Conservation (phyloP, 2,329 filamentous ascomycete species). For the Thelonectria rubi region DNA sequence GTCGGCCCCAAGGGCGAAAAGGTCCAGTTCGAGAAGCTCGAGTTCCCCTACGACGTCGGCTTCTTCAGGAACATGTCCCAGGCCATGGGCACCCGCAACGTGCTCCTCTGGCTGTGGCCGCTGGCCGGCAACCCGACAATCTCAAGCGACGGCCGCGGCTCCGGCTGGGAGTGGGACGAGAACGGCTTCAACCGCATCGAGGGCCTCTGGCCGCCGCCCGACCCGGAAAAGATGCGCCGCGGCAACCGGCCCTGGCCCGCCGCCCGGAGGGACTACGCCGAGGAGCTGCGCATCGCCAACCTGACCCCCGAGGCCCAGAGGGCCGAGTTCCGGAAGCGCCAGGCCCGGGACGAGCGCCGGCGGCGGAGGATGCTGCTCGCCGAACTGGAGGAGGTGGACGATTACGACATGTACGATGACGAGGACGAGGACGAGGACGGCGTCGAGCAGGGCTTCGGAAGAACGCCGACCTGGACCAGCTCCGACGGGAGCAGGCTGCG, state of each 20-base stretch:
- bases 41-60: slow-evolving; percentile 85
- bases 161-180: slow-evolving; percentile 72
- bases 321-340: slow-evolving; percentile 59
- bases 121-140: slow-evolving; percentile 63
- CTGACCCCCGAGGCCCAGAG: slow-evolving; percentile 55
- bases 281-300: slow-evolving; percentile 48
- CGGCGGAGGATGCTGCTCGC: slow-evolving; percentile 53
- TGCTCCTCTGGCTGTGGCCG: slow-evolving; percentile 75
- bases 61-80: slow-evolving; percentile 78
- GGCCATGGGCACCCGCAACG: slow-evolving; percentile 76
- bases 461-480: slow-evolving; percentile 72
- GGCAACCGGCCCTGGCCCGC: slow-evolving; percentile 51
- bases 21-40: slow-evolving; percentile 68
- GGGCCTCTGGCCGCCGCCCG: slow-evolving; percentile 69
- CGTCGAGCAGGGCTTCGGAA: slow-evolving; percentile 43
- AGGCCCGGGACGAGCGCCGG: slow-evolving; percentile 57
- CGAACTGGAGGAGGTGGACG: slow-evolving; percentile 64
- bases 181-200: slow-evolving; percentile 78
- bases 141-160: slow-evolving; percentile 49
- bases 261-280: slow-evolving; percentile 47
- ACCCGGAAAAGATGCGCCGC: slow-evolving; percentile 68
- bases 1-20: slow-evolving; percentile 48
- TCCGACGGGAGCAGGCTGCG: slow-evolving; percentile 76
- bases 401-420: slow-evolving; percentile 65
- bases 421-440: slow-evolving; percentile 61